Conservation (phyloP, 2,329 filamentous ascomycete species). For the Fusarium fujikuroi region DNA sequence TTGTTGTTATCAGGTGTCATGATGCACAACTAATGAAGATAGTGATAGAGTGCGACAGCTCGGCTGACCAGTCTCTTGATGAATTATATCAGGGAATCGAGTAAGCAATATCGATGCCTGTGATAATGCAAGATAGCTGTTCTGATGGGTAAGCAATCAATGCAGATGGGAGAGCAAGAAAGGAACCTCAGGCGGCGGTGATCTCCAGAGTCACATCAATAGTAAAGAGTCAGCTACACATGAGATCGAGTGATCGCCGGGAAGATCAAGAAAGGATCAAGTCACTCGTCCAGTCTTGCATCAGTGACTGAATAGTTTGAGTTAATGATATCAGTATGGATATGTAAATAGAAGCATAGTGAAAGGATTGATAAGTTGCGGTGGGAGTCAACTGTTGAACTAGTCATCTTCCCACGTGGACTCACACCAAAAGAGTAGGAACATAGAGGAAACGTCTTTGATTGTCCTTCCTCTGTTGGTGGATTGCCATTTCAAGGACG, state of each 20-base stretch:
- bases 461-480: background rate
- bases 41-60: background rate
- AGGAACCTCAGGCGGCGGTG: background rate
- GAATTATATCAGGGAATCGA: background rate
- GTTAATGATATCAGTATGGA: constrained; percentile 12
- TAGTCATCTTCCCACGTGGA: constrained; percentile 32
- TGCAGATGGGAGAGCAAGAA: constrained; percentile 12
- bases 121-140: background rate
- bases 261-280: constrained; percentile 3
- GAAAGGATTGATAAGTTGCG: constrained; percentile 10
- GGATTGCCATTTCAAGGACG: background rate
- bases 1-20: constrained; percentile 57
- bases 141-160: constrained; percentile 4
- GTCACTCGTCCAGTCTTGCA: background rate
- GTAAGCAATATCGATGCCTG: background rate
- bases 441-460: constrained; percentile 3
- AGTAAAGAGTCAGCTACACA: background rate
- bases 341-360: constrained; percentile 1
- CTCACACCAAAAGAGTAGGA: constrained; percentile 11
- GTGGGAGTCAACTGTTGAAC: background rate
- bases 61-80: background rate
- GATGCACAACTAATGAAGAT: background rate
- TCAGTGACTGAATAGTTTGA: background rate
- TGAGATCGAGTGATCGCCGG: constrained; percentile 15
- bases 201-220: constrained; percentile 2